Evolutionary conservation across 192 early-diverging fungal genomes (phyloP), one percentile per base, ranked within the genome.

Genomic region (Gonapodya prolifera): DNA sequence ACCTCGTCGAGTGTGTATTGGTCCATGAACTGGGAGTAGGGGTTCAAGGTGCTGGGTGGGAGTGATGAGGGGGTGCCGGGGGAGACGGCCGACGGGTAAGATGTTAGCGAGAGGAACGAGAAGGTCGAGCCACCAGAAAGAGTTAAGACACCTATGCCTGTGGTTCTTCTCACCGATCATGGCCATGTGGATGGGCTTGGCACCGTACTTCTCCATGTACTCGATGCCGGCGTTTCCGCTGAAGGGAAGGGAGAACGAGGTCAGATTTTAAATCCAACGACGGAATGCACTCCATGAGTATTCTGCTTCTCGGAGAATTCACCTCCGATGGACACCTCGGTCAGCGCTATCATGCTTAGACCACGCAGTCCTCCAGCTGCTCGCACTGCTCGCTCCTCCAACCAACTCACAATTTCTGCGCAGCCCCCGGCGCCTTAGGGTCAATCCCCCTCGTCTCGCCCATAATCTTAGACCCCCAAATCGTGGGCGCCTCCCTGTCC

Each of bases 341-440:
- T n/a, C n/a, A n/a, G n/a, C n/a, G n/a, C n/a, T n/a, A n/a, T n/a
- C n/a, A n/a, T n/a, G n/a, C n/a, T n/a, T 69, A 69, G n/a, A 18
- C 17, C 17, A 69, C 69, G 69, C 69, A 87, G 17, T 18, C 69
- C n/a, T 17, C 17, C 69, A n/a, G 17, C 75, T 88, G 87, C 69
- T 92, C 87, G 70, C 81, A 83, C 81, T 92, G 92, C 45, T 69
- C 45, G 33, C 90, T 82, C 78, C 89, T 91, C n/a, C n/a, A n/a
- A n/a, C 90, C 91, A 78, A 90, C 91, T 35, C 89, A 86, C 79
- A 92, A 92, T 75, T 92, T 90, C 80, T 91, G 90, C 29, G 91
- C 85, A 16, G 90, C 85, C 75, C 85, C 78, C 35, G 91, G 90
- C 8, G 86, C 84, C 16, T 81, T 80, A 1, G 81, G 83, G 32